A percentile compares a stretch with the other conserved stretches of the same genome.
phyloP scores from a whole-genome alignment of 2,329 filamentous ascomycete genomes.

The Rhynchosporium graminicola region DNA sequence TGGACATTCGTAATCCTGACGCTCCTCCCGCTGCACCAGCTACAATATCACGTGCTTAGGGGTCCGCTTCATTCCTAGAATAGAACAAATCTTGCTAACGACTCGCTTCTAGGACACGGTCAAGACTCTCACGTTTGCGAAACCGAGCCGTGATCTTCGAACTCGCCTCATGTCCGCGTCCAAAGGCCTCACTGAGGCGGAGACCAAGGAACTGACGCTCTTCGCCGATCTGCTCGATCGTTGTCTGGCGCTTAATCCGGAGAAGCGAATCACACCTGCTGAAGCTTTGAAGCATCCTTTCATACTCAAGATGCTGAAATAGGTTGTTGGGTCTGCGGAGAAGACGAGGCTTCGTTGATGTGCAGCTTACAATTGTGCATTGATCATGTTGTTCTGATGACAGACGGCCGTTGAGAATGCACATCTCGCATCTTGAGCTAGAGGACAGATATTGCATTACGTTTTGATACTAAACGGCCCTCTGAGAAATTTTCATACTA shows the following conservation, averaged over 20 bases:
- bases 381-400: not conserved
- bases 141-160: conserved; percentile 80
- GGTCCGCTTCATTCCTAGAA: conserved; percentile 14
- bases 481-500: not conserved
- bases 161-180: conserved; percentile 75
- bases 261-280: conserved; percentile 83
- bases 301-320: conserved; percentile 49
- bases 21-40: not conserved
- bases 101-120: conserved; percentile 57
- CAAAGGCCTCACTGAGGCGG: conserved; percentile 70
- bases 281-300: conserved; percentile 92
- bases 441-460: not conserved
- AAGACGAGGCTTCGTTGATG: not conserved
- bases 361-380: not conserved
- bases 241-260: conserved; percentile 86
- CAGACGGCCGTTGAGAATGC: not conserved
- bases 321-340: conserved; percentile 5
- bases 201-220: conserved; percentile 74
- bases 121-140: conserved; percentile 67
- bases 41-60: conserved; percentile 18
- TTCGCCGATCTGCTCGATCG: conserved; percentile 88
- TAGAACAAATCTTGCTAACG: conserved; percentile 20
- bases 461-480: no score
- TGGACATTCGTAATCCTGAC: conserved; percentile 13
- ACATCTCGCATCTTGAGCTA: conserved; percentile 1